Base-by-base conservation (phyloP, 495 filamentous ascomycete species). In the Tuber aestivum region DNA sequence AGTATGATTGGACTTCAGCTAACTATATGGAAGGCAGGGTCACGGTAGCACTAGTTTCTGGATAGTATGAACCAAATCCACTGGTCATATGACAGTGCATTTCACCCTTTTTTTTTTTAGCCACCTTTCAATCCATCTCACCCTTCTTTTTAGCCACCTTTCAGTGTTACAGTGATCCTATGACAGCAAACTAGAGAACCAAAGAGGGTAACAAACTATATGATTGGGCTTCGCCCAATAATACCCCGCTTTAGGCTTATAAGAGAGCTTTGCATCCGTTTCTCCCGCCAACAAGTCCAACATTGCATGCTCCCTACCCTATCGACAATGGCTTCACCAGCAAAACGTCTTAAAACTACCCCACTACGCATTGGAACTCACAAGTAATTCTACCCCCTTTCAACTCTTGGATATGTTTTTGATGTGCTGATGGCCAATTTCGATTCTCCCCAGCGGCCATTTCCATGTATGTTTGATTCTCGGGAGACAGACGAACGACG, bases 291-390 rank as follows among this genome's bases (percentile, higher is more conserved):
- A 65, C 6, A 32, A 18, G 56, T 65, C 32, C 27, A 27, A 35
- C 12, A 65, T 38, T 72, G 35, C 23, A 75, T 70, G 73, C 56
- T 79, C 41, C 76, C 73, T 50, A 75, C 42, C 45, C 16, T 82
- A 41, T 5, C 48, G 38, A 81, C 48, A 48, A 81, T 81, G 80
- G 71, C 79, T 38, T 68, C 79, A 75, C 87, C 88, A 78, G 85
- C 91, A 38, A 94, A 94, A 84, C 89, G 91, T 83, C 83, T 94
- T 73, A 94, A 93, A 86, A 86, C 86, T 65, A 84, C 85, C 20
- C 86, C 87, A 44, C 84, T 91, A 78, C 84, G 89, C 73, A 96
- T 97, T 80, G 94, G 93, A 74, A 97, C 94, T 20, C 94, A 97
- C 87, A 97, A 91, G 89, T 89, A 84, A 80, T 75, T 50, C 9